These are phyloP conservation scores for Claviceps fusiformis DNA, from an alignment of 2,329 filamentous ascomycete species.

Conservation along the genomic window DNA sequence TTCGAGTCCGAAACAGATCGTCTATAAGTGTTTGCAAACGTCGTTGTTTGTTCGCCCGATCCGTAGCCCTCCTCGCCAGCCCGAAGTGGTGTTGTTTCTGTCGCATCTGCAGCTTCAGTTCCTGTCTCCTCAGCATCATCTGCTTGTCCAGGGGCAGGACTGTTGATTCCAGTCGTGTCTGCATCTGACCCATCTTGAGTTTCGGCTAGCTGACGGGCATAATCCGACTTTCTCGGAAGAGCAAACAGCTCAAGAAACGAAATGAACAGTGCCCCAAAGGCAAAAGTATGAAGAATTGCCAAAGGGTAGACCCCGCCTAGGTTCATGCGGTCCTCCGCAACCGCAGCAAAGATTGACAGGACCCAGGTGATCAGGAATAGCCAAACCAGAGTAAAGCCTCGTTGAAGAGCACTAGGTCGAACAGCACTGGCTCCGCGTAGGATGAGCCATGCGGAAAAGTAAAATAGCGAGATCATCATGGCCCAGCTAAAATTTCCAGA, in stretches of 20 bases:
- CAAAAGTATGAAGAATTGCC: constrained; percentile 63
- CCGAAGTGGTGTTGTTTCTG: constrained; percentile 42
- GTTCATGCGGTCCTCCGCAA: constrained; percentile 62
- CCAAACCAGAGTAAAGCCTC: constrained; percentile 73
- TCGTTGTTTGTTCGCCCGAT: constrained; percentile 26
- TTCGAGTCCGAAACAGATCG: constrained; percentile 26
- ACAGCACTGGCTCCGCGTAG: constrained; percentile 65
- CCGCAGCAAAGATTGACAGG: constrained; percentile 55
- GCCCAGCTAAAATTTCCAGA: constrained; percentile 43
- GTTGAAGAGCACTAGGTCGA: constrained; percentile 74
- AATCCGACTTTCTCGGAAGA: constrained; percentile 57
- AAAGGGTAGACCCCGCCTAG: constrained; percentile 68
- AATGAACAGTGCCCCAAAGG: constrained; percentile 62
- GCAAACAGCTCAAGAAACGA: constrained; percentile 70
- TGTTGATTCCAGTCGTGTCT: constrained; percentile 18
- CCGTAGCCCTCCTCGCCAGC: constrained; percentile 20
- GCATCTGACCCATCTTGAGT: constrained; percentile 31
- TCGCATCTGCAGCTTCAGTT: constrained; percentile 22
- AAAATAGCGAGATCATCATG: constrained; percentile 73
- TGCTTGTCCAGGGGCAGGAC: constrained; percentile 14
- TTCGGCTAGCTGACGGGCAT: constrained; percentile 44
- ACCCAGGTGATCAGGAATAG: constrained; percentile 65
- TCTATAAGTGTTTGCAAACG: constrained; percentile 43
- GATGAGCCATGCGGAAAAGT: constrained; percentile 71
- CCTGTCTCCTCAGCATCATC: constrained; percentile 6